Conservation (phyloP, 305 asterid species). For the Fraxinus platypoda region DNA sequence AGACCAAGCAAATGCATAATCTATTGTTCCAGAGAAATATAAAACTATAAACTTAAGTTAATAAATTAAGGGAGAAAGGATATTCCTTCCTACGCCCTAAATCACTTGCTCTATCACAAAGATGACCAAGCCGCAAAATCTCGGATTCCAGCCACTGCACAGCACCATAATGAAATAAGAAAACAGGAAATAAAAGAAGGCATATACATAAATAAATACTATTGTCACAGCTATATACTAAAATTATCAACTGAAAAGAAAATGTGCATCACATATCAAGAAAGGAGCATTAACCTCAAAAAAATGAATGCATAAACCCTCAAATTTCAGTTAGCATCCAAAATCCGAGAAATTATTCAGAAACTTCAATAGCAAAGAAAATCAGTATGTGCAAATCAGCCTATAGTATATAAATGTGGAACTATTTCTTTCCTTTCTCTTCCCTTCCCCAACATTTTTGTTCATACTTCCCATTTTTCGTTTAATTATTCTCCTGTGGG, state of each 20-base stretch:
- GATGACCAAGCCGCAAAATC: constrained; percentile 82
- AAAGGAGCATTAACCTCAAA: background rate
- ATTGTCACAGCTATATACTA: background rate
- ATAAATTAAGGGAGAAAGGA: constrained; percentile 49
- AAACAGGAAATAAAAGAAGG: background rate
- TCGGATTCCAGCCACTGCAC: constrained; percentile 98
- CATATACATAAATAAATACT: background rate
- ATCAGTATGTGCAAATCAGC: background rate
- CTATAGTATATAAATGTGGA: background rate
- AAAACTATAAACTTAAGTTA: background rate
- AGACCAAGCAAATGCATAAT: constrained; percentile 10
- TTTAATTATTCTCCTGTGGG: background rate
- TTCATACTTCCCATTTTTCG: background rate
- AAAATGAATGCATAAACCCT: background rate
- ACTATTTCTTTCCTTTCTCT: background rate
- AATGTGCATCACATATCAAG: background rate
- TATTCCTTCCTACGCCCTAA: constrained; percentile 94
- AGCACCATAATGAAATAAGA: constrained; percentile 21
- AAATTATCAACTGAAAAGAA: background rate
- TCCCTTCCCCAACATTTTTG: background rate
- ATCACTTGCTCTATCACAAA: constrained; percentile 98
- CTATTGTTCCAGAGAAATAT: constrained; percentile 3
- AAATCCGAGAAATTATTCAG: background rate
- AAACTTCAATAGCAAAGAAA: background rate
- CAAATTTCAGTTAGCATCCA: background rate